Base-by-base conservation (phyloP, 345 rosid species). In the Aethionema arabicum region DNA sequence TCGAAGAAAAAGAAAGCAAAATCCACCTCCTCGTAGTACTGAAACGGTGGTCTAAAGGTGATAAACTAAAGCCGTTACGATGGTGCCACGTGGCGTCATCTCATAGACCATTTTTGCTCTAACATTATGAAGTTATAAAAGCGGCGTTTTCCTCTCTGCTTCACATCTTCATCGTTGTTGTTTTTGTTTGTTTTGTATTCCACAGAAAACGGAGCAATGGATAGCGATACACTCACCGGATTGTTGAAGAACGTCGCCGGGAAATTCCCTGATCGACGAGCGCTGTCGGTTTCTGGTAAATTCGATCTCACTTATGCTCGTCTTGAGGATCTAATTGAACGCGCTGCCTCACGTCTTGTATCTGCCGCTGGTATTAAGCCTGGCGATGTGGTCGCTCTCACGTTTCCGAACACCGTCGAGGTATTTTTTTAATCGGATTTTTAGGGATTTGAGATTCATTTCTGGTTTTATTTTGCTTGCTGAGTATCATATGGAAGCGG, bases 401-500 rank as follows among this genome's bases (percentile, higher is more conserved):
- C 85, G 9, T 82, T 84, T 54, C 85, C 85, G 3, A 82, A 80
- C 70, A 65, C 78, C 21, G 81, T 88, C 29, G 98, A 91, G 93
- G 96, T 87, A 54, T 0, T 3, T 39, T 51, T 31, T n/a, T 37
- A n/a, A n/a, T n/a, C n/a, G n/a, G n/a, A n/a, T 32, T 55, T 56
- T 33, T 52, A 16, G 7, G 27, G 59, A 37, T 41, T 49, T 62
- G 5, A 35, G 37, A 44, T 57, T 56, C 6, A 2, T 8, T 52
- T 52, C 32, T 52, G 14, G 39, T 36, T 36, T 33, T 57, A 5
- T 8, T 15, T 66, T 56, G 29, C 47, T 5, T 66, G 55, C 38
- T 59, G 32, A 51, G 8, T 29, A 37, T 6, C 11, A 4, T 21
- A 4, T 32, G n/a, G 58, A 54, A 27, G 32, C 29, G 14, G 8